These are phyloP conservation scores for Mesotaenium endlicherianum DNA, from an alignment of 139 green algal genomes.

Conservation along the genomic window DNA sequence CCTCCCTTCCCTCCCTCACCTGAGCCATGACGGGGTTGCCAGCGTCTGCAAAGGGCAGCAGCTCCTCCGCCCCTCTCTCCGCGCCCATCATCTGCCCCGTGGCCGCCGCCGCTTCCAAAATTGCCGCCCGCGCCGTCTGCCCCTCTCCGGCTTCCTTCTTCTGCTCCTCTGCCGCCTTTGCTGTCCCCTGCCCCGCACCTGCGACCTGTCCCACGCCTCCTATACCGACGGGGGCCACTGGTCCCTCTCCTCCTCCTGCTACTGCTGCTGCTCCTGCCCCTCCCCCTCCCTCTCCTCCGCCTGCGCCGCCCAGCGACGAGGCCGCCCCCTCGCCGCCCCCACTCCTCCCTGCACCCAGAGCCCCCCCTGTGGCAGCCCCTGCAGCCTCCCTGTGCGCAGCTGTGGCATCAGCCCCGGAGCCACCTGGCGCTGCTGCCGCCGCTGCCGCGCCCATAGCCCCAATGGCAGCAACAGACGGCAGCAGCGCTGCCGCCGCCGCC, in stretches of 20 bases:
- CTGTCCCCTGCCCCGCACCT: neutral
- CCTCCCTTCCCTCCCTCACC: too few species aligned
- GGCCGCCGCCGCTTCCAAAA: neutral
- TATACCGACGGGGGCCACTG: neutral
- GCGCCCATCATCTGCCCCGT: neutral
- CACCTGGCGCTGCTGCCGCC: neutral
- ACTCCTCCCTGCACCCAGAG: too few species aligned
- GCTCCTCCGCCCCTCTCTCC: neutral
- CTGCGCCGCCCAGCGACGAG: too few species aligned
- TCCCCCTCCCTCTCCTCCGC: neutral
- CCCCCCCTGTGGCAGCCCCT: neutral
- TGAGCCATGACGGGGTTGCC: conserved; percentile 80
- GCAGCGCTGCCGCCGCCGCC: neutral
- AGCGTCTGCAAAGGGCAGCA: conserved; percentile 75
- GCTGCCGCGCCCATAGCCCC: too few species aligned
- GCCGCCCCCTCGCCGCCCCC: too few species aligned
- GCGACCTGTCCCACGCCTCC: neutral
- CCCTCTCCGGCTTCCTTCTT: neutral
- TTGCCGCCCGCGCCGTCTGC: neutral
- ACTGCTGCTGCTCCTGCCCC: neutral
- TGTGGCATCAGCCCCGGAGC: neutral
- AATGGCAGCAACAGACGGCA: neutral
- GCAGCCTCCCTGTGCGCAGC: neutral
- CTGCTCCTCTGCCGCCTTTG: neutral
- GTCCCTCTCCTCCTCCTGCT: neutral